Percentiles rank a stretch among this genome's conserved stretches.
Evolutionary conservation across 2,329 filamentous ascomycete species (phyloP).

Genomic region (Aspergillus sp.): DNA sequence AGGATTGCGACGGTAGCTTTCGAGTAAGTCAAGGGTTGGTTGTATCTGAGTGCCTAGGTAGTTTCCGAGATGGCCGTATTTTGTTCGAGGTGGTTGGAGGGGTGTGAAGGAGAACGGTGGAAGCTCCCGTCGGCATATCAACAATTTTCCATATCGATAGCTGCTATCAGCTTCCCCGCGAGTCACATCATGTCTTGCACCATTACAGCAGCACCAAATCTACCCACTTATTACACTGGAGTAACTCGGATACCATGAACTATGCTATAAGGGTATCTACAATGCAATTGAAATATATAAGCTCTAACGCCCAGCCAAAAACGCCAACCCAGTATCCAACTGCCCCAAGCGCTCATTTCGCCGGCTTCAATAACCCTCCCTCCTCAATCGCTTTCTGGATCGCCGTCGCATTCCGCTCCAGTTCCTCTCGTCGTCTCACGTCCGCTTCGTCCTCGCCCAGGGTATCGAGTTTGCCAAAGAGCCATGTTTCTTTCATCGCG

Average conservation of each 20-base stretch:
- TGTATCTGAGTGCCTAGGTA: background rate
- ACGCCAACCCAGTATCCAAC: background rate
- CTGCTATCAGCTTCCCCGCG: background rate
- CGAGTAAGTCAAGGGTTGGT: background rate
- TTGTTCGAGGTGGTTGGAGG: background rate
- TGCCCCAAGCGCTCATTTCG: slow-evolving; percentile 2
- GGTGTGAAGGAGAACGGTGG: background rate
- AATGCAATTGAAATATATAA: background rate
- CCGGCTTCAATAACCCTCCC: slow-evolving; percentile 23
- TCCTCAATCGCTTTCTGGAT: slow-evolving; percentile 46
- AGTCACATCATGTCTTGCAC: background rate
- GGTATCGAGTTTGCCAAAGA: slow-evolving; percentile 63
- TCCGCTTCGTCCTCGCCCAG: slow-evolving; percentile 45
- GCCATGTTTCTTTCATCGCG: slow-evolving; percentile 64
- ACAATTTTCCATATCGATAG: slow-evolving; percentile 1
- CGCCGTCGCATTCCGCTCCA: slow-evolving; percentile 47
- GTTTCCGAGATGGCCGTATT: background rate
- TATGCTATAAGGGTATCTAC: background rate
- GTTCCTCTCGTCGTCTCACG: slow-evolving; percentile 38
- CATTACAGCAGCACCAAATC: background rate
- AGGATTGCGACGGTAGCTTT: background rate
- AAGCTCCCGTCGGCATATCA: background rate
- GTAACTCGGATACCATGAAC: background rate
- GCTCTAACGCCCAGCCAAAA: background rate
- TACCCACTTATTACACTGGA: background rate